These are phyloP conservation scores for Hymenochaete sp. DNA, from an alignment of 1,284 basidiomycete species.

Conservation along the genomic window DNA sequence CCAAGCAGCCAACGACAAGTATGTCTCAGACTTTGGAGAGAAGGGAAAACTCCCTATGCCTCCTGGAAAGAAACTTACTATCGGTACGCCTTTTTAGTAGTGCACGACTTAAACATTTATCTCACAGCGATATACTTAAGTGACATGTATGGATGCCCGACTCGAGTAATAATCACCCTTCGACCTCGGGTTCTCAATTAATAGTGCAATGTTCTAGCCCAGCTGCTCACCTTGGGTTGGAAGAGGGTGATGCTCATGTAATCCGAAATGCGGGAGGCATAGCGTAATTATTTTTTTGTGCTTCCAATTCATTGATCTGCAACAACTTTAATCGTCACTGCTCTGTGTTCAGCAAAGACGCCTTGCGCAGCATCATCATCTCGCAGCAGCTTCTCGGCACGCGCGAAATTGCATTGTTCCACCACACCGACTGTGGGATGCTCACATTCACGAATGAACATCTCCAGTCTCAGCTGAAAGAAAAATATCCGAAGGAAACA, in stretches of 20 bases:
- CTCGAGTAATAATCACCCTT: slow-evolving; percentile 30
- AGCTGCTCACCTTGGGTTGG: slow-evolving; percentile 47
- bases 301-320: neutral
- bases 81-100: slow-evolving; percentile 28
- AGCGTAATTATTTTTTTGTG: slow-evolving; percentile 35
- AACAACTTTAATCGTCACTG: neutral
- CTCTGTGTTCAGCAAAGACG: slow-evolving; percentile 40
- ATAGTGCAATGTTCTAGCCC: slow-evolving; percentile 31
- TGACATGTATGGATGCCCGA: slow-evolving; percentile 65
- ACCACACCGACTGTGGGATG: slow-evolving; percentile 66
- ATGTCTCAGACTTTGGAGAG: slow-evolving; percentile 37
- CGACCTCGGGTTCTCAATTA: neutral
- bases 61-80: slow-evolving; percentile 41
- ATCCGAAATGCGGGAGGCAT: slow-evolving; percentile 61
- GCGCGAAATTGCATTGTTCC: slow-evolving; percentile 55
- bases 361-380: slow-evolving; percentile 56
- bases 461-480: slow-evolving; percentile 43
- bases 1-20: slow-evolving; percentile 29
- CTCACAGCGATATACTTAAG: slow-evolving; percentile 25
- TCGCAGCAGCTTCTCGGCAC: slow-evolving; percentile 63
- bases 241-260: slow-evolving; percentile 60
- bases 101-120: neutral
- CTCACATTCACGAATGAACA: slow-evolving; percentile 45
- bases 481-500: slow-evolving; percentile 34
- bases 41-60: slow-evolving; percentile 39